These are phyloP conservation scores for Saccharomycopsis synnaedendra DNA, from an alignment of 805 yeast genomes.

Conservation along the genomic window DNA sequence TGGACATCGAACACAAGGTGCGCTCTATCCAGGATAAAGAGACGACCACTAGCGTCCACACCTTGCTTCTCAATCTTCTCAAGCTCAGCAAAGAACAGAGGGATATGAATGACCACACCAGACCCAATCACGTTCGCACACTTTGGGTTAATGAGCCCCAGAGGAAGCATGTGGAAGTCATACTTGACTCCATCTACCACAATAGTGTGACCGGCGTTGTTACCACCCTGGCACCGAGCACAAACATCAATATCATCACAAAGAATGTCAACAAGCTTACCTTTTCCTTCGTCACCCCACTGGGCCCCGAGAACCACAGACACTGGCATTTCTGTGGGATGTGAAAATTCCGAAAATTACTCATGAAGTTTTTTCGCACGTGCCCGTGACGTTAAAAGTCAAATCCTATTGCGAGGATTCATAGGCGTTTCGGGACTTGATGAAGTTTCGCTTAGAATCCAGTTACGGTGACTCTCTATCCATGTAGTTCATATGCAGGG, in stretches of 20 bases:
- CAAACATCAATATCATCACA: conserved; percentile 95
- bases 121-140: conserved; percentile 87
- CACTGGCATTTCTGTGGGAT: conserved; percentile 25
- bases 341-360: no score
- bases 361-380: background rate
- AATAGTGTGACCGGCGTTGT: conserved; percentile 98
- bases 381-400: no score
- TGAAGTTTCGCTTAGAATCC: no score
- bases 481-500: no score
- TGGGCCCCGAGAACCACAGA: conserved; percentile 96
- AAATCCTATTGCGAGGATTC: no score
- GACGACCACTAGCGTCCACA: conserved; percentile 48
- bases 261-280: conserved; percentile 87
- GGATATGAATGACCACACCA: conserved; percentile 93
- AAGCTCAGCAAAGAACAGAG: conserved; percentile 84
- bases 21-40: conserved; percentile 86
- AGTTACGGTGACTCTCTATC: no score
- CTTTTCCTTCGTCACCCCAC: conserved; percentile 99
- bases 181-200: conserved; percentile 82
- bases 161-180: conserved; percentile 98
- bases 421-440: no score
- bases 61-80: conserved; percentile 76
- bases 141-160: conserved; percentile 91
- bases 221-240: conserved; percentile 98
- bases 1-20: conserved; percentile 97